Evolutionary conservation across 2,329 filamentous ascomycete genomes (phyloP).

Genomic region (Coniochaeta hoffmannii): DNA sequence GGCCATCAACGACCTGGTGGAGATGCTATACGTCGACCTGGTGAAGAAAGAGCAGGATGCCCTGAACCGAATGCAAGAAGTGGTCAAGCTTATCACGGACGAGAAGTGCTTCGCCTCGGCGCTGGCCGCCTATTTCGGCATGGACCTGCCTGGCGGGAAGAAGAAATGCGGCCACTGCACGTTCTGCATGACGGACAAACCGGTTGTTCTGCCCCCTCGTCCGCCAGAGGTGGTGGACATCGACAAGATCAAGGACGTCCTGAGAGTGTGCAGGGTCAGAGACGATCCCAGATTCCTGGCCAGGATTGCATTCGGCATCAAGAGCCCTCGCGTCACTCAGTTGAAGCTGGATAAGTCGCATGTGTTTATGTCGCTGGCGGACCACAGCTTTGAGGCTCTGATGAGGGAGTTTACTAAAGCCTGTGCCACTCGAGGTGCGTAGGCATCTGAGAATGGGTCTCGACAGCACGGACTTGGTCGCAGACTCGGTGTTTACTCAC

Average conservation of each 20-base stretch:
- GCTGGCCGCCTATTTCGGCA: constrained; percentile 51
- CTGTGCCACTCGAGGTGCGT: not conserved
- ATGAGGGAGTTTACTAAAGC: not conserved
- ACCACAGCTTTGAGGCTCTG: constrained; percentile 38
- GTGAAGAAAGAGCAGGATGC: constrained; percentile 45
- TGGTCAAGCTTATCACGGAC: constrained; percentile 46
- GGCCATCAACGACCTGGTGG: constrained; percentile 36
- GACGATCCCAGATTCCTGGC: constrained; percentile 54
- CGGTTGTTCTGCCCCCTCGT: constrained; percentile 29
- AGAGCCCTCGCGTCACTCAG: constrained; percentile 43
- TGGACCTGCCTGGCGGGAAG: constrained; percentile 34
- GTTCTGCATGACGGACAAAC: constrained; percentile 31
- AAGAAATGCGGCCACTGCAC: constrained; percentile 49
- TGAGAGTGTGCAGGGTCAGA: constrained; percentile 34
- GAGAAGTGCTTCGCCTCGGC: constrained; percentile 41
- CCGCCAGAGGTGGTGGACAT: constrained; percentile 30
- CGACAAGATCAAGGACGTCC: constrained; percentile 31
- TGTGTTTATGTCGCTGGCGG: constrained; percentile 45
- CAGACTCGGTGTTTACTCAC: too few species aligned
- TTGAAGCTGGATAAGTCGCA: constrained; percentile 36
- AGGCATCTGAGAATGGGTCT: too few species aligned
- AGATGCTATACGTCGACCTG: constrained; percentile 42
- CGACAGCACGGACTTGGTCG: too few species aligned
- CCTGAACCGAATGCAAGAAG: constrained; percentile 38
- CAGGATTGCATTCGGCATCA: constrained; percentile 54